Base-by-base conservation (phyloP, 305 asterid genomes). In the Rubia tinctorum region DNA sequence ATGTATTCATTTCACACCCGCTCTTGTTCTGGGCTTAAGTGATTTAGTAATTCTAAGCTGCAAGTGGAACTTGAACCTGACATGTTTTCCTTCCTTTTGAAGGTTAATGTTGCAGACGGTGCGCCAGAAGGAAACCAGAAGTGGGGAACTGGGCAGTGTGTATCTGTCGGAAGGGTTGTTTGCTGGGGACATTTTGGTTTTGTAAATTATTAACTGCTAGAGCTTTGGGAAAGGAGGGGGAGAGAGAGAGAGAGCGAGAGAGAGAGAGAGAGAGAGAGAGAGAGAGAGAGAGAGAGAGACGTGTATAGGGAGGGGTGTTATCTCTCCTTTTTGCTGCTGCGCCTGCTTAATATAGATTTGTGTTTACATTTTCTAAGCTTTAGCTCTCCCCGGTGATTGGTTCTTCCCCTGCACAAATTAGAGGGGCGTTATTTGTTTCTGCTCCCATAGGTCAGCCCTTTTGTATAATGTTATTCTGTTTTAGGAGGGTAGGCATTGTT, bases 231-330 rank as follows among this genome's bases (percentile, higher is more conserved):
- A 79, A 78, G 64, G 43, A 47, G 78, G 75, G n/a, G n/a, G n/a
- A n/a, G n/a, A n/a, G n/a, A n/a, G n/a, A n/a, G n/a, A n/a, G n/a
- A n/a, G n/a, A n/a, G n/a, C n/a, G n/a, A n/a, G n/a, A n/a, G n/a
- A n/a, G n/a, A n/a, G n/a, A n/a, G n/a, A n/a, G n/a, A n/a, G n/a
- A n/a, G n/a, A n/a, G n/a, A n/a, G n/a, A n/a, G n/a, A n/a, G n/a
- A n/a, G 64, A 76, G 56, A 78, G 43, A 68, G 84, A 83, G 89
- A 78, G 43, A 68, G 82, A 79, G 89, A 74, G 78, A 77, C 53
- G 83, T 86, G 86, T 86, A 86, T 83, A n/a, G n/a, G n/a, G n/a
- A 86, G 86, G 72, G 77, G 73, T 76, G 75, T 70, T 60, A 30
- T 64, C 74, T 79, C 77, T 71, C 68, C 65, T 25, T 49, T 75